Base-by-base conservation (phyloP, 1,139 yeast genomes). In the Kodamaea arcana region DNA sequence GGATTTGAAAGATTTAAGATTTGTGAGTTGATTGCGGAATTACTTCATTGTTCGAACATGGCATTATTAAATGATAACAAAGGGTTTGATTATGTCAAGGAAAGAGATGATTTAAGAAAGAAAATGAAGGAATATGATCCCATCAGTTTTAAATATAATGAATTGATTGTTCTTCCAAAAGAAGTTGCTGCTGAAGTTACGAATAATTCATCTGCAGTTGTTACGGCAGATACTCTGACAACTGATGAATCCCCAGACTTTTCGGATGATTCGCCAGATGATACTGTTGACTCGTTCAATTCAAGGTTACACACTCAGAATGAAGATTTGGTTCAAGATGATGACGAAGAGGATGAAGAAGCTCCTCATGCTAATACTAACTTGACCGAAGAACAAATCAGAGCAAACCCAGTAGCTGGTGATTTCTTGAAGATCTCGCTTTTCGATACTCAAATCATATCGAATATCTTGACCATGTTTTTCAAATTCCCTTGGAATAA, bases 401-500 rank as follows among this genome's bases (percentile, higher is more conserved):
- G 96, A 42, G 67, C 67, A 15, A 68, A 73, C 35, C 90, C 95
- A 1, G 95, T 92, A 8, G 80, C 88, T 35, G 98, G 98, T 14
- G 98, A 94, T 60, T 76, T 69, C 48, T 72, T 94, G 54, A 92
- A 92, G 59, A 84, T 90, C 42, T 80, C 95, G 4, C 67, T 92
- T 29, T 82, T 80, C 50, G 97, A 92, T 56, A 83, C 85, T 36
- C 80, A 80, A 45, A 83, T 92, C 39, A 74, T 92, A 33, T 74
- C 86, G 30, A 80, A 83, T 33, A 85, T 92, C 36, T 63, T 90
- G 39, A 65, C 79, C 24, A 82, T 92, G 83, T 90, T 92, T 56
- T 84, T 90, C 72, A 74, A 75, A 48, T 92, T 88, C 60, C 98
- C 98, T 4, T 92, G 99, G 98, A 92, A 92, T 60, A 92, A 92